Evolutionary conservation across 345 rosid species (phyloP).

Genomic region (Citrus hindsii): DNA sequence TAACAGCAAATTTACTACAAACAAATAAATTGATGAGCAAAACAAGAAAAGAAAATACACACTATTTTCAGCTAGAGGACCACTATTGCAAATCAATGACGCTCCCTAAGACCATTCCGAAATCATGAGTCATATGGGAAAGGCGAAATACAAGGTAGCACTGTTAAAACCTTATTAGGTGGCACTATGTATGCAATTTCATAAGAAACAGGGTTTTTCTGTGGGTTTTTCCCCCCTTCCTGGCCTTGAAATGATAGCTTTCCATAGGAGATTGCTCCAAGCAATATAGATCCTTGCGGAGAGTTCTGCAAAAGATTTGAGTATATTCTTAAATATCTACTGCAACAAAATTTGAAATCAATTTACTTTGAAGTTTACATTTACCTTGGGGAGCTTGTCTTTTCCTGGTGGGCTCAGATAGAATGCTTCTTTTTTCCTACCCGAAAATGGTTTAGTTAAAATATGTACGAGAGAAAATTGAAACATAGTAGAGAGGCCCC

Average conservation of each 20-base stretch:
- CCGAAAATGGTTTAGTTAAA: conserved; percentile 21
- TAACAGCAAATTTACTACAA: not conserved
- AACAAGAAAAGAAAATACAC: conserved; percentile 5
- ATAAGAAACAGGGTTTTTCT: conserved; percentile 67
- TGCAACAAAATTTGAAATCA: not conserved
- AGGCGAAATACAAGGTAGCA: conserved; percentile 1
- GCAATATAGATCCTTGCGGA: conserved; percentile 75
- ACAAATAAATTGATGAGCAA: not conserved
- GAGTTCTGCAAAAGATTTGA: conserved; percentile 53
- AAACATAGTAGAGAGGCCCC: conserved; percentile 8
- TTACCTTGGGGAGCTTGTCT: conserved; percentile 85
- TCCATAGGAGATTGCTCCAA: conserved; percentile 79
- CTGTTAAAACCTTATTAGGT: conserved; percentile 67
- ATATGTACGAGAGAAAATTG: conserved; percentile 5
- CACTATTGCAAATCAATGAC: conserved; percentile 9
- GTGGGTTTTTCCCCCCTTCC: conserved; percentile 46
- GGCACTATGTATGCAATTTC: conserved; percentile 74
- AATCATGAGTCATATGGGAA: not conserved
- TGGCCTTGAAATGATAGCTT: conserved; percentile 52
- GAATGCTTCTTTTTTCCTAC: conserved; percentile 81
- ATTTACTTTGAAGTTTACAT: not conserved
- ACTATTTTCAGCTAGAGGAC: conserved; percentile 5
- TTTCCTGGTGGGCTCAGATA: conserved; percentile 77
- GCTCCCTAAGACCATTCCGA: not conserved
- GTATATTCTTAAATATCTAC: not conserved